Base-by-base conservation (phyloP, 2,329 filamentous ascomycete species). In the Neocucurbitaria cava region DNA sequence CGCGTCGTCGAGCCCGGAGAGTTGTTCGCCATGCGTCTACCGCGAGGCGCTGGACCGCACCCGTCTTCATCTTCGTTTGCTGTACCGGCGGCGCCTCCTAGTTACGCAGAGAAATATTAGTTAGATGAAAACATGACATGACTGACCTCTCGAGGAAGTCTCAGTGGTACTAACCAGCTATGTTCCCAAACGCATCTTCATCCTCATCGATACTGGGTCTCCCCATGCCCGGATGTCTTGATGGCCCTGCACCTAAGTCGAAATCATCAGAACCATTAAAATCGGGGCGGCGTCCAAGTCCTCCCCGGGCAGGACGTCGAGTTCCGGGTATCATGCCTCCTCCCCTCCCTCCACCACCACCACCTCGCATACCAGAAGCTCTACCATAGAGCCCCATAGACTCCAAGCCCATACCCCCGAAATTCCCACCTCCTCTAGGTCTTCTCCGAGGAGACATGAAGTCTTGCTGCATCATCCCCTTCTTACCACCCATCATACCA, bases 251-350 rank as follows among this genome's bases (percentile, higher is more conserved):
- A n/a, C n/a, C n/a, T n/a, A 46, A 28, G 36, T 55, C 55, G 20
- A 49, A 51, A 5, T 52, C 35, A 28, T 55, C 55, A 35, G 43
- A 51, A 30, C 43, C 44, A 9, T n/a, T n/a, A n/a, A 44, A 49
- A 15, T 49, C 52, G 15, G 42, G 9, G 6, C 40, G 21, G 21
- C 33, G 18, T 53, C 54, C 56, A n/a, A n/a, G n/a, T n/a, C n/a
- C n/a, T 35, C 47, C 44, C 20, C 45, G 20, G 20, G 41, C 46
- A 17, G 13, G 30, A 23, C 45, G 28, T 15, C 49, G 44, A 30
- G 42, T 35, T 42, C 31, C 41, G n/a, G n/a, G n/a, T 30, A 39
- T 31, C 15, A 42, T 54, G 26, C 36, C 28, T 46, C 49, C n/a
- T n/a, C n/a, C n/a, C n/a, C n/a, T n/a, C n/a, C n/a, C n/a, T n/a